A percentile compares a stretch with the other conserved stretches of the same genome.
These are phyloP conservation scores for Ophiostoma piceae DNA, from an alignment of 2,329 filamentous ascomycete genomes.

Conservation along the genomic window DNA sequence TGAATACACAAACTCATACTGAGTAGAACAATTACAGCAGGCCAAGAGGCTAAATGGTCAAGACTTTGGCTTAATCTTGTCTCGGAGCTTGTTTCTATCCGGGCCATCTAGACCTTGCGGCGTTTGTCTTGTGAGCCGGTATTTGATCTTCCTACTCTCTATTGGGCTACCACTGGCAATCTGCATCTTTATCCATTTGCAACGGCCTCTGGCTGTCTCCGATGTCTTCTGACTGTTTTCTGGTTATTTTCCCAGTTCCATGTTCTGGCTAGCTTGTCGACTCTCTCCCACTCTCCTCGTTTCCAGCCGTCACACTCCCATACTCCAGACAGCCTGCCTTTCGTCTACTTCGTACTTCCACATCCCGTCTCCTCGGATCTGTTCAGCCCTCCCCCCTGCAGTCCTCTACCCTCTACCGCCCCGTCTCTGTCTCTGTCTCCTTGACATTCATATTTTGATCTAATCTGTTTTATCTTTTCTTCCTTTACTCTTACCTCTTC, in stretches of 20 bases:
- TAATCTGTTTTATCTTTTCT: conserved; percentile 9
- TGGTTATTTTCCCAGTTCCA: no score
- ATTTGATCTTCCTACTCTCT: not conserved
- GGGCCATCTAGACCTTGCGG: not conserved
- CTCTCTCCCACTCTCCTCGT: not conserved
- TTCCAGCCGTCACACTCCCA: not conserved
- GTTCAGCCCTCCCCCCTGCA: not conserved
- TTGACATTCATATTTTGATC: conserved; percentile 1
- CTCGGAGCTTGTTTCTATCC: conserved; percentile 11
- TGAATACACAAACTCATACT: not conserved
- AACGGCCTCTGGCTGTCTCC: not conserved
- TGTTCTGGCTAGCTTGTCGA: not conserved
- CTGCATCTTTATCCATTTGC: not conserved
- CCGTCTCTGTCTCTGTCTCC: not conserved
- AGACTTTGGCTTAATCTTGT: conserved; percentile 1
- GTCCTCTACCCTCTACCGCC: not conserved
- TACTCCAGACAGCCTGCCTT: not conserved
- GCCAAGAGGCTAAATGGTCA: conserved; percentile 4
- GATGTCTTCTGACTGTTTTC: not conserved
- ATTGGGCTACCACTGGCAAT: not conserved
- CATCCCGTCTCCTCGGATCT: not conserved
- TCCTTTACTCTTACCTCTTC: conserved; percentile 1
- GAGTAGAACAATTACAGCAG: no score
- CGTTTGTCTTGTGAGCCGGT: not conserved
- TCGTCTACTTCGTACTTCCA: not conserved